Base-by-base conservation (phyloP, 352 stramenopile species). In the Globisporangium cylindrosporum region DNA sequence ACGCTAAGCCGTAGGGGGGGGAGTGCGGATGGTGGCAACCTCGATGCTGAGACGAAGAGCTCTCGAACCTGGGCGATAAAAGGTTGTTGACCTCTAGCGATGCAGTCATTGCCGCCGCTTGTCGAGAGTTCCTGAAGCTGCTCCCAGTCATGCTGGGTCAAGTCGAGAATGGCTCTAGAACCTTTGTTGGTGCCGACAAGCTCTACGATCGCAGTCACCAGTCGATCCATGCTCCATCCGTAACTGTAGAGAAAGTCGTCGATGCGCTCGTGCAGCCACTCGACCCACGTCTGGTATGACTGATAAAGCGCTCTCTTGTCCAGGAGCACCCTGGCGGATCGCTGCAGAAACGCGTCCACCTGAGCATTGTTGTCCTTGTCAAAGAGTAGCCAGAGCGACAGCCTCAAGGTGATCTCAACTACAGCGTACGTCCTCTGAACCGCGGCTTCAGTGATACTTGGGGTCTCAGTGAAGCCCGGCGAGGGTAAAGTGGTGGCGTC, bases 1-100 rank as follows among this genome's bases (percentile, higher is more conserved):
- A 34, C 18, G 7, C 24, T 22, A 22, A 27, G 7, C 6, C 15
- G 32, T 2, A 43, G 20, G 7, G 34, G 34, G 15, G 7, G 25
- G 14, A 18, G 38, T 5, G 41, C 41, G 2, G 32, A 56, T 1
- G 14, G 4, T 4, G 22, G 43, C 24, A 64, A 25, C 10, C 32
- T 20, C n/a, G 38, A 29, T 2, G 22, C 32, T 10, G 38, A 64
- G 1, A 64, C 20, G 29, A 46, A 51, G 8, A 53, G 38, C 9
- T 64, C 59, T 15, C 59, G 59, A 9, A 41, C 59, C 18, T 64
- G 59, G 8, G 59, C 38, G 12, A 64, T n/a, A n/a, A 64, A 64
- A 9, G n/a, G 12, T 53, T 64, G 10, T 5, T 38, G 38, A 24
- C 36, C 54, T 5, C 1, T 8, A 10, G 46, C 46, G 18, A 53